These are phyloP conservation scores for Phytophthora ramorum DNA, from an alignment of 352 stramenopile genomes.

Conservation along the genomic window DNA sequence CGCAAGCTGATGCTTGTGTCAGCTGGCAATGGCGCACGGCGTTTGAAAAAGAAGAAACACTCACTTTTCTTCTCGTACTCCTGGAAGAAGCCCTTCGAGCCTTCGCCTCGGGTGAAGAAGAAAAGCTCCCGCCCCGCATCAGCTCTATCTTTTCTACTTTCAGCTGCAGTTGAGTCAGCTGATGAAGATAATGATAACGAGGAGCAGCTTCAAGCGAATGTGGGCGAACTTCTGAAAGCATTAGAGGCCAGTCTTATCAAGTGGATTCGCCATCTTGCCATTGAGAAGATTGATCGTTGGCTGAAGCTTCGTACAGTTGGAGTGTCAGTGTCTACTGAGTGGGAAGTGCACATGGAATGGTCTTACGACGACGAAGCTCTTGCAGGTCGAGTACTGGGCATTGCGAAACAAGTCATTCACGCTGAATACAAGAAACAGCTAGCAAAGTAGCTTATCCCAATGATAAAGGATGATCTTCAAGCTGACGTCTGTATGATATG, in stretches of 20 bases:
- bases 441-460: slow-evolving; percentile 21
- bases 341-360: slow-evolving; percentile 88
- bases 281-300: slow-evolving; percentile 76
- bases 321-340: slow-evolving; percentile 72
- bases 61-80: slow-evolving; percentile 76
- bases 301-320: slow-evolving; percentile 78
- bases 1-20: slow-evolving; percentile 85
- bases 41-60: slow-evolving; percentile 91
- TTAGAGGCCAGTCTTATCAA: slow-evolving; percentile 55
- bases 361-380: slow-evolving; percentile 86
- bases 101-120: slow-evolving; percentile 74
- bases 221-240: slow-evolving; percentile 54
- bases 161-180: slow-evolving; percentile 67
- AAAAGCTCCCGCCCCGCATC: slow-evolving; percentile 70
- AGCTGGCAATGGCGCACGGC: slow-evolving; percentile 61
- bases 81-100: slow-evolving; percentile 83
- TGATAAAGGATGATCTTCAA: slow-evolving; percentile 19
- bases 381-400: slow-evolving; percentile 79
- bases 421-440: slow-evolving; percentile 65
- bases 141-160: slow-evolving; percentile 83
- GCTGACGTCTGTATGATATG: slow-evolving; percentile 17
- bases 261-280: slow-evolving; percentile 67
- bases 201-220: slow-evolving; percentile 71
- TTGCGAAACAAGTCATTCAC: slow-evolving; percentile 83
- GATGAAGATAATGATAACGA: slow-evolving; percentile 79